These are phyloP conservation scores for Ramichloridium luteum DNA, from an alignment of 2,329 filamentous ascomycete species.

Conservation along the genomic window DNA sequence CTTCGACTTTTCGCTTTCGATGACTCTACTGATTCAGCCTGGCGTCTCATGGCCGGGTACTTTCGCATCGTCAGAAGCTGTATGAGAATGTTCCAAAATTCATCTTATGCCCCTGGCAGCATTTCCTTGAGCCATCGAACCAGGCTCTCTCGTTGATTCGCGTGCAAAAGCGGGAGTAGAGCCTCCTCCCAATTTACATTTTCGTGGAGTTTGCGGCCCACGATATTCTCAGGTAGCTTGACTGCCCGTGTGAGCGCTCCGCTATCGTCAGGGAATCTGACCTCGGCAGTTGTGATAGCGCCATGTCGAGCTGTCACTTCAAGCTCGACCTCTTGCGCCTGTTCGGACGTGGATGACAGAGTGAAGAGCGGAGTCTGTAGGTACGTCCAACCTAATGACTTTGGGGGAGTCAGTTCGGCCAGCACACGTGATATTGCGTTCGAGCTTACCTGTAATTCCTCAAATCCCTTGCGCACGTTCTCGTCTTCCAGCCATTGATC, in stretches of 20 bases:
- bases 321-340: constrained; percentile 6
- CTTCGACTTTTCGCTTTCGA: too few relatives aligned
- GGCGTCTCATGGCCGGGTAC: too few relatives aligned
- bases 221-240: constrained; percentile 6
- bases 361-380: constrained; percentile 76
- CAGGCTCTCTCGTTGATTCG: constrained; percentile 4
- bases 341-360: constrained; percentile 8
- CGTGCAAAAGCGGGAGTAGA: neutral
- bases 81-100: too few relatives aligned
- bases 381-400: constrained; percentile 65
- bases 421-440: constrained; percentile 3
- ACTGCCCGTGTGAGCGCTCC: constrained; percentile 19
- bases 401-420: constrained; percentile 27
- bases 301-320: constrained; percentile 36
- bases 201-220: constrained; percentile 37
- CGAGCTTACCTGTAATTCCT: constrained; percentile 46
- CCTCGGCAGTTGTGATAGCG: constrained; percentile 35
- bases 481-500: constrained; percentile 39
- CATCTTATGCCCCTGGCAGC: too few relatives aligned
- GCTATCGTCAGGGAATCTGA: neutral
- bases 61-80: too few relatives aligned
- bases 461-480: constrained; percentile 49
- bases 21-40: too few relatives aligned
- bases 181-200: constrained; percentile 22
- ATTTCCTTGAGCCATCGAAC: constrained; percentile 15